These are phyloP conservation scores for Globisporangium cederbergense DNA, from an alignment of 352 stramenopile species.

Conservation along the genomic window DNA sequence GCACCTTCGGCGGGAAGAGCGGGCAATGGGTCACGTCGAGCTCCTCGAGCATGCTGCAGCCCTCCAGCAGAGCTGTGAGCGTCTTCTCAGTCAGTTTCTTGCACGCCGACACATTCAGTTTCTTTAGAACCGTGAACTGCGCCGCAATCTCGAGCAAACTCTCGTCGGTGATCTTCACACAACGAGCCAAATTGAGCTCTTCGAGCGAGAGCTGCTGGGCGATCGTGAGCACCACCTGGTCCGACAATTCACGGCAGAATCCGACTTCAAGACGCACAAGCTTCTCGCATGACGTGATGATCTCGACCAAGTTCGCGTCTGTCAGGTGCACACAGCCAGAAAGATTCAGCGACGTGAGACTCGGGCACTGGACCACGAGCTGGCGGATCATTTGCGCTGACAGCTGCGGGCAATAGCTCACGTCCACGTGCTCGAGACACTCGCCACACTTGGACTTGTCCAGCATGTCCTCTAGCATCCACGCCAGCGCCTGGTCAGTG, in stretches of 20 bases:
- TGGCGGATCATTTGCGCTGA: constrained; percentile 43
- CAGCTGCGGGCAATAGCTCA: constrained; percentile 80
- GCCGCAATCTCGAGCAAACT: constrained; percentile 74
- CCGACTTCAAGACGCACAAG: constrained; percentile 69
- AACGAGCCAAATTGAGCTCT: constrained; percentile 59
- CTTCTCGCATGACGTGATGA: constrained; percentile 62
- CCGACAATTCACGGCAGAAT: constrained; percentile 85
- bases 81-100: constrained; percentile 70
- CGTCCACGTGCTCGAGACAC: constrained; percentile 55
- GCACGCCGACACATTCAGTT: constrained; percentile 75
- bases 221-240: constrained; percentile 62
- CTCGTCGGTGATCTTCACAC: constrained; percentile 80
- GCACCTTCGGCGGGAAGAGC: constrained; percentile 41
- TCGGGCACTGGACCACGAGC: constrained; percentile 52
- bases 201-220: constrained; percentile 81
- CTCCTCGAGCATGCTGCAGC: constrained; percentile 56
- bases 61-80: constrained; percentile 46
- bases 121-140: constrained; percentile 66
- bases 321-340: constrained; percentile 76
- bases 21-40: constrained; percentile 82
- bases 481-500: constrained; percentile 57
- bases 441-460: constrained; percentile 44
- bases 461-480: constrained; percentile 66
- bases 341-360: constrained; percentile 76
- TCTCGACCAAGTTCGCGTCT: constrained; percentile 63